Evolutionary conservation across 2,329 filamentous ascomycete species (phyloP).

Genomic region (Aspergillus candidus): DNA sequence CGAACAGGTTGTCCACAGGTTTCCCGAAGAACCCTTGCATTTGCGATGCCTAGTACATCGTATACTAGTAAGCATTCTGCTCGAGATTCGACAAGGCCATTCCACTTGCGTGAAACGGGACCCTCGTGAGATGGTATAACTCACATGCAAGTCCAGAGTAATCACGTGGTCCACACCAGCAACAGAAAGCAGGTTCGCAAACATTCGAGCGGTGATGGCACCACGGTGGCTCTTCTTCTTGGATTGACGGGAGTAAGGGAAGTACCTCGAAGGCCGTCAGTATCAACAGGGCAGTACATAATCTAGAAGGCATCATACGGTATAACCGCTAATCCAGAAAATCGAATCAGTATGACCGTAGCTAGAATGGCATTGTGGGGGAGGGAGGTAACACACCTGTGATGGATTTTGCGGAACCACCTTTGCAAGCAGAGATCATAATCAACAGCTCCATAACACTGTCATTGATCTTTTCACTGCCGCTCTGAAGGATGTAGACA

Average conservation of each 20-base stretch:
- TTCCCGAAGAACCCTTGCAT: constrained; percentile 99
- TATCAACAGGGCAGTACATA: constrained; percentile 24
- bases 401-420: constrained; percentile 91
- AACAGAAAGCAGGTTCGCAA: constrained; percentile 87
- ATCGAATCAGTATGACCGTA: constrained; percentile 10
- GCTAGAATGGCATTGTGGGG: not conserved
- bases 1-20: constrained; percentile 94
- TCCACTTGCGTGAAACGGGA: constrained; percentile 2
- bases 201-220: constrained; percentile 93
- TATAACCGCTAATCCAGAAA: constrained; percentile 35
- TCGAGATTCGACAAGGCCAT: constrained; percentile 11
- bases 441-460: constrained; percentile 99
- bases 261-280: constrained; percentile 57
- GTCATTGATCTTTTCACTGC: constrained; percentile 93
- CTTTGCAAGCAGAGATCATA: constrained; percentile 98
- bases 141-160: constrained; percentile 85
- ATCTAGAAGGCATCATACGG: constrained; percentile 38
- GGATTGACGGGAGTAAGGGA: constrained; percentile 97
- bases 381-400: constrained; percentile 62
- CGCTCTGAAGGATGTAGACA: constrained; percentile 97
- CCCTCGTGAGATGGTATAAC: constrained; percentile 18
- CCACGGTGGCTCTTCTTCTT: constrained; percentile 98
- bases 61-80: constrained; percentile 14
- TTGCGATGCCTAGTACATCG: constrained; percentile 62
- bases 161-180: constrained; percentile 97